phyloP scores from a whole-genome alignment of 305 asterid genomes.

The Fraxinus xanthoxyloides region DNA sequence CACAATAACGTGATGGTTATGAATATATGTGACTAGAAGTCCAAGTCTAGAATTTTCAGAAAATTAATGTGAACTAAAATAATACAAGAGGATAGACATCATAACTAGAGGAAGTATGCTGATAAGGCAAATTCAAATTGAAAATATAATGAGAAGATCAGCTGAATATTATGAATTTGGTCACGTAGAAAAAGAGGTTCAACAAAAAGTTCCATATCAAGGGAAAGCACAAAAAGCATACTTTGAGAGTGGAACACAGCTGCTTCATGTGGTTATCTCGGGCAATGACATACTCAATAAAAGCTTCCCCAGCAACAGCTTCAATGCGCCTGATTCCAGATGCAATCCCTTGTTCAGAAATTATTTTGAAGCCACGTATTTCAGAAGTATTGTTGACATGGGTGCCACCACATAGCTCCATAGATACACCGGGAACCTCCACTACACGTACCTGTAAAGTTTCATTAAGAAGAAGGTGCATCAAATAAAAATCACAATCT shows the following conservation, averaged over 20 bases:
- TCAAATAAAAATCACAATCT: not conserved
- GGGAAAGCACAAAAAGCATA: slow-evolving; percentile 31
- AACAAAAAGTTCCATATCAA: not conserved
- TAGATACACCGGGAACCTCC: slow-evolving; percentile 91
- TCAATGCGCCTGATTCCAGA: slow-evolving; percentile 91
- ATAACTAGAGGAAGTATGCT: not conserved
- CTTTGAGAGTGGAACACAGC: slow-evolving; percentile 91
- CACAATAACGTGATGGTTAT: not conserved
- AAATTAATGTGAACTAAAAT: not conserved
- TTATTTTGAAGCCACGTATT: slow-evolving; percentile 84
- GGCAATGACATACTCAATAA: slow-evolving; percentile 73
- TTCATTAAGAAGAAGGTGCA: slow-evolving; percentile 12
- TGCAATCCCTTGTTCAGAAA: slow-evolving; percentile 86
- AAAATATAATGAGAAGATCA: not conserved
- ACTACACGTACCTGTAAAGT: slow-evolving; percentile 80
- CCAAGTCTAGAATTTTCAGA: not conserved
- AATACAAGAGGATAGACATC: not conserved
- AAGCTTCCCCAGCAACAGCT: slow-evolving; percentile 95
- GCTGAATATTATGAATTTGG: not conserved
- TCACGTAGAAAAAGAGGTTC: not conserved
- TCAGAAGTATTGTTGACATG: slow-evolving; percentile 78
- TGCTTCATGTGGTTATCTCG: slow-evolving; percentile 92
- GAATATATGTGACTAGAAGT: not conserved
- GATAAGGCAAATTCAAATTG: not conserved
- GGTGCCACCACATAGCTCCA: slow-evolving; percentile 98